Evolutionary conservation across 208 protist species (phyloP).

Genomic region (Giardia muris): DNA sequence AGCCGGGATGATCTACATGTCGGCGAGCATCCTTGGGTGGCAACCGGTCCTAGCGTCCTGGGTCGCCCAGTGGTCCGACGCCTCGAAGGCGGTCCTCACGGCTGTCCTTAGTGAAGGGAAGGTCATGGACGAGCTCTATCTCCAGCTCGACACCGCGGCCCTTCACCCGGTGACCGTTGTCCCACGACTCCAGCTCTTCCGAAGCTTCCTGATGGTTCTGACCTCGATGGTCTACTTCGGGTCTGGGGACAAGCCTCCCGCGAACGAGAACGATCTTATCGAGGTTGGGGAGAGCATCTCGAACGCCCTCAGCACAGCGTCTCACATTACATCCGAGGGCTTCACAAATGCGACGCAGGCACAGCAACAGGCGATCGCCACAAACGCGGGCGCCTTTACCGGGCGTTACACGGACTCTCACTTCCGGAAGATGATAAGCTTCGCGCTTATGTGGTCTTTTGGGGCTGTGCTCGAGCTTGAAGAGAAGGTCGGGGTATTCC

Average conservation of each 20-base stretch:
- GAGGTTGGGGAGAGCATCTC: background rate
- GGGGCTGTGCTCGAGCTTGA: slow-evolving; percentile 18
- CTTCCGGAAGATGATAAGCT: background rate
- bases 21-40: slow-evolving; percentile 71
- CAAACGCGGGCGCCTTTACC: background rate
- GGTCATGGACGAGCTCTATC: background rate
- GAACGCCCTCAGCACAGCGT: background rate
- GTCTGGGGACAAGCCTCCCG: background rate
- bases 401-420: background rate
- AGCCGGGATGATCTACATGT: slow-evolving; percentile 87
- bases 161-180: slow-evolving; percentile 19
- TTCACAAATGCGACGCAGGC: slow-evolving; percentile 8
- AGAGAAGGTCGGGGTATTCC: background rate
- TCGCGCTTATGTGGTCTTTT: slow-evolving; percentile 23
- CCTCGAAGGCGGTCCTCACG: background rate
- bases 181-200: background rate
- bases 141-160: slow-evolving; percentile 33
- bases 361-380: background rate
- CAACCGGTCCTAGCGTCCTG: slow-evolving; percentile 46
- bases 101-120: background rate
- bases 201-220: background rate
- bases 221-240: background rate
- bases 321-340: background rate
- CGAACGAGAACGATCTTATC: background rate
- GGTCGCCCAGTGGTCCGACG: slow-evolving; percentile 40